These are phyloP conservation scores for Melaleuca alternifolia DNA, from an alignment of 345 rosid genomes.

Conservation along the genomic window DNA sequence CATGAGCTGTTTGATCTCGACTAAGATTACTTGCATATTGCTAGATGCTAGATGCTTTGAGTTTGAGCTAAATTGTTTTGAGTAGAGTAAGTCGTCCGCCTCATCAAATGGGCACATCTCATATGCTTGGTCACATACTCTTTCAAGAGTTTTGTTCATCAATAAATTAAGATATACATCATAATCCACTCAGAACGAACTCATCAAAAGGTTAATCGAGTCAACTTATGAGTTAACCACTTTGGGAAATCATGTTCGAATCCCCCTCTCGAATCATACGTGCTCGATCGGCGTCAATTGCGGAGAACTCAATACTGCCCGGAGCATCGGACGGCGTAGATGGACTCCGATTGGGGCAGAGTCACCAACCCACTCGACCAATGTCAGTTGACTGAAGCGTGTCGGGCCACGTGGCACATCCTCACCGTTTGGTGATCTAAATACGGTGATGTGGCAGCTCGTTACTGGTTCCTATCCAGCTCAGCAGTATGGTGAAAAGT, in stretches of 20 bases:
- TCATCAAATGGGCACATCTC: not conserved
- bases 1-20: not conserved
- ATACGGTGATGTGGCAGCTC: not conserved
- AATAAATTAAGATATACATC: not conserved
- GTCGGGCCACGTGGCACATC: not conserved
- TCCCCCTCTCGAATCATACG: not conserved
- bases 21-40: not conserved
- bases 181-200: not conserved
- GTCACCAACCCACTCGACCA: not conserved
- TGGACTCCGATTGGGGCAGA: not conserved
- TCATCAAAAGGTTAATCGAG: not conserved
- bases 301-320: not conserved
- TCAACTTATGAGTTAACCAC: not conserved
- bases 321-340: not conserved
- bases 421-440: not conserved
- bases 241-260: not conserved
- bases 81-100: not conserved
- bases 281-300: not conserved
- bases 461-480: not conserved
- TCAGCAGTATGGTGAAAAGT: not conserved
- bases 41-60: not conserved
- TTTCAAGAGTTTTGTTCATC: not conserved
- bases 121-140: not conserved
- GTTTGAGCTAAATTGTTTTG: not conserved
- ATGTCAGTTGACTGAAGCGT: not conserved